These are phyloP conservation scores for Epichloe elymi DNA, from an alignment of 2,329 filamentous ascomycete species.

Conservation along the genomic window DNA sequence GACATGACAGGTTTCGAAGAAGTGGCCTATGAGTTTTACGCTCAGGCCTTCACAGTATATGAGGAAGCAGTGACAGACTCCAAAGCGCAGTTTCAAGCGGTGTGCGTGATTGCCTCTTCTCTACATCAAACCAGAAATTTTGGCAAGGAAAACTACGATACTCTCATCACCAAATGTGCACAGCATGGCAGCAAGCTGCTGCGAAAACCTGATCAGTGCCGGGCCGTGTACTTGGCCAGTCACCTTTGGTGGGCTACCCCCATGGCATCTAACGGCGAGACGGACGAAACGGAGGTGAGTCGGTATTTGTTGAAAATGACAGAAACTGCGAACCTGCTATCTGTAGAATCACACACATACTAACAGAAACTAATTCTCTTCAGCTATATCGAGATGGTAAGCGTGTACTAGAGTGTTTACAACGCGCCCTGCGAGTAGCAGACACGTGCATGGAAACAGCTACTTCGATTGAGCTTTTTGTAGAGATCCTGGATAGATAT, in stretches of 20 bases:
- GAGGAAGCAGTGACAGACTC: slow-evolving; percentile 94
- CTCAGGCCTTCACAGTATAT: slow-evolving; percentile 95
- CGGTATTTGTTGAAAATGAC: neutral
- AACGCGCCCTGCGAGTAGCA: slow-evolving; percentile 86
- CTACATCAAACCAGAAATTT: slow-evolving; percentile 84
- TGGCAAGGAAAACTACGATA: slow-evolving; percentile 95
- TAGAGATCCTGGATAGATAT: slow-evolving; percentile 95
- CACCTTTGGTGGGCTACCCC: slow-evolving; percentile 95
- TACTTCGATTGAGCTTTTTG: slow-evolving; percentile 86
- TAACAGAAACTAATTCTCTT: slow-evolving; percentile 9
- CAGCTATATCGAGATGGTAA: slow-evolving; percentile 96
- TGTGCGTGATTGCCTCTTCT: slow-evolving; percentile 83
- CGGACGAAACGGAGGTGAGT: slow-evolving; percentile 63
- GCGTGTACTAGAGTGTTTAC: slow-evolving; percentile 87
- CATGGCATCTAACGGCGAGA: slow-evolving; percentile 60
- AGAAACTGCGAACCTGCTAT: neutral
- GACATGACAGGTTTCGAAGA: slow-evolving; percentile 89
- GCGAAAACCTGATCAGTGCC: slow-evolving; percentile 95
- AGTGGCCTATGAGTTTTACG: slow-evolving; percentile 95
- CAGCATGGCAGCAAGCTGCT: slow-evolving; percentile 92
- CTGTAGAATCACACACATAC: no score
- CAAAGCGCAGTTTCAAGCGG: slow-evolving; percentile 92
- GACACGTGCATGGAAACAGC: slow-evolving; percentile 99
- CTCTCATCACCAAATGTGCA: slow-evolving; percentile 92
- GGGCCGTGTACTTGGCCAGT: slow-evolving; percentile 90